Evolutionary conservation across 1,284 basidiomycete genomes (phyloP).

Genomic region (Tylopilus orsonianus): DNA sequence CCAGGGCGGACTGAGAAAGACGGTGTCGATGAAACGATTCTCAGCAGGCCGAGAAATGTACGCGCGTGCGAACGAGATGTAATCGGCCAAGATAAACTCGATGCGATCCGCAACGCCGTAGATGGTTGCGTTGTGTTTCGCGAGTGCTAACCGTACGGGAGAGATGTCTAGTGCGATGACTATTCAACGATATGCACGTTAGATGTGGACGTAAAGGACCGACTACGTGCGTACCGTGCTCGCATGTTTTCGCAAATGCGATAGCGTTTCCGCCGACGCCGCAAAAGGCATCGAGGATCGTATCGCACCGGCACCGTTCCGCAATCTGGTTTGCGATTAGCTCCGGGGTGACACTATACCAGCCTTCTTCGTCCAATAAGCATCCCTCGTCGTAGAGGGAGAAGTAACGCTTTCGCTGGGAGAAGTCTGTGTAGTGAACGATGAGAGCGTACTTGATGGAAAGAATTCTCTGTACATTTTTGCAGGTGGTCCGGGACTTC

Average conservation of each 20-base stretch:
- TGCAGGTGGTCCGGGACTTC: constrained; percentile 74
- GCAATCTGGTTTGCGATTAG: constrained; percentile 90
- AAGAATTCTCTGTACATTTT: constrained; percentile 65
- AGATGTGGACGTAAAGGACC: constrained; percentile 2
- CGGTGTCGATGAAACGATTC: constrained; percentile 68
- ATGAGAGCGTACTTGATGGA: not conserved
- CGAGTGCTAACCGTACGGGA: constrained; percentile 78
- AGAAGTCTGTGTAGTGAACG: constrained; percentile 63
- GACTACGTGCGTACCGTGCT: constrained; percentile 58
- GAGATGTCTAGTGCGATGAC: constrained; percentile 94
- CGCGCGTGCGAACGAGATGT: constrained; percentile 71
- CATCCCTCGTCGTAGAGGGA: constrained; percentile 79
- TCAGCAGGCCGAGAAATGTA: constrained; percentile 40
- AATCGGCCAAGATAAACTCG: constrained; percentile 91
- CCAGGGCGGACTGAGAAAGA: constrained; percentile 94
- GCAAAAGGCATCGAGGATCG: constrained; percentile 91
- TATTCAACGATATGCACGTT: constrained; percentile 28
- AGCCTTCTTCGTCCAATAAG: constrained; percentile 84
- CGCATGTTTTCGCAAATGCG: constrained; percentile 93
- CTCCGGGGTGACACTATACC: constrained; percentile 98
- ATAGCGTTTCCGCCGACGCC: constrained; percentile 98
- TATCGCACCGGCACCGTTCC: constrained; percentile 82
- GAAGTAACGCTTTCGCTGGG: constrained; percentile 80
- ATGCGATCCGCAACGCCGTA: constrained; percentile 95
- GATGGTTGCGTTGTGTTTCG: constrained; percentile 87